Evolutionary conservation across 768 basidiomycete genomes (phyloP).

Genomic region (Panaeolus cyanescens): DNA sequence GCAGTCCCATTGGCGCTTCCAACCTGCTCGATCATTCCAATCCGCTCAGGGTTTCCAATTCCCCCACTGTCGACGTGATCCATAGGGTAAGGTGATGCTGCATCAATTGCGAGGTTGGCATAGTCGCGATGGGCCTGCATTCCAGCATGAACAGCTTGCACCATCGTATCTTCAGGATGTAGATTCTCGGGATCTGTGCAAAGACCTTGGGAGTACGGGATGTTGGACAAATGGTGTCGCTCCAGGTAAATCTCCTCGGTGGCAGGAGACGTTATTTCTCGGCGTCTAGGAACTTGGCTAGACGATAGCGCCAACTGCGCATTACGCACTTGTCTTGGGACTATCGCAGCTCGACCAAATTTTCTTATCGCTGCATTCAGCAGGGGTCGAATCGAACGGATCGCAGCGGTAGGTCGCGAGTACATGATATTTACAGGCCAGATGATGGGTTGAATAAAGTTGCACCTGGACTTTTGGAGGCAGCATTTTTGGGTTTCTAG

Average conservation of each 20-base stretch:
- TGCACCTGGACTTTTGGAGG: too few relatives aligned
- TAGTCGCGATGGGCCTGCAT: not conserved
- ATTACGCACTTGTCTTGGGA: not conserved
- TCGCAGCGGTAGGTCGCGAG: not conserved
- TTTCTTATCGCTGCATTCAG: not conserved
- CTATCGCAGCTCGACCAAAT: not conserved
- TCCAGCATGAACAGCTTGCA: not conserved
- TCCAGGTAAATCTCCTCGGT: not conserved
- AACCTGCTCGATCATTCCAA: constrained; percentile 25
- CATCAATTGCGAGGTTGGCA: constrained; percentile 6
- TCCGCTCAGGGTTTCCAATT: constrained; percentile 20
- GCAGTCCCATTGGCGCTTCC: constrained; percentile 21
- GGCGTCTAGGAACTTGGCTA: not conserved
- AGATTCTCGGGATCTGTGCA: not conserved
- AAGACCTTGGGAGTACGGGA: not conserved
- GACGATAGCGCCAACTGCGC: not conserved
- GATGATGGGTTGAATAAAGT: not conserved
- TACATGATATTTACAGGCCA: not conserved
- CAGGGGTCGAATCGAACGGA: not conserved
- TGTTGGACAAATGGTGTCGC: not conserved
- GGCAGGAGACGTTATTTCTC: not conserved
- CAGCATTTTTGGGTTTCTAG: too few relatives aligned
- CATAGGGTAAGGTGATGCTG: constrained; percentile 12
- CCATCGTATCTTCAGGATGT: not conserved
- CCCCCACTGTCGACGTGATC: constrained; percentile 10